phyloP scores from a whole-genome alignment of 2,329 filamentous ascomycete species.

The Xylariaceae sp. region DNA sequence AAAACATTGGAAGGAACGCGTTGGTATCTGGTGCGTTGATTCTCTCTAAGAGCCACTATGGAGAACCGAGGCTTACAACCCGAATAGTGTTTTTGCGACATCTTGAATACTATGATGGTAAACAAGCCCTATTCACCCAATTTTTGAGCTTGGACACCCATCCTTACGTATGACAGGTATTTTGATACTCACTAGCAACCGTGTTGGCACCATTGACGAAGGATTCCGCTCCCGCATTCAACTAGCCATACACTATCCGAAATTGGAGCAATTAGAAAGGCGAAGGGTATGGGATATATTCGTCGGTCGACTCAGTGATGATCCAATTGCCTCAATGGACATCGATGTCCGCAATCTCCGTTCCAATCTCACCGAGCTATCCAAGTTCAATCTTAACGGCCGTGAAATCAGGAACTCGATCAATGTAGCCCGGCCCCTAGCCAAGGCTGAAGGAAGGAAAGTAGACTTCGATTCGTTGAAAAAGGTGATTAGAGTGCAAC shows the following conservation, averaged over 20 bases:
- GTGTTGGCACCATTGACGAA: constrained; percentile 28
- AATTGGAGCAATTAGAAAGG: constrained; percentile 12
- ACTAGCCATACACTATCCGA: constrained; percentile 20
- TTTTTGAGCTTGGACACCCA: not conserved
- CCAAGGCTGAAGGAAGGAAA: not conserved
- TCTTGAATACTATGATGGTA: constrained; percentile 38
- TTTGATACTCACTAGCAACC: constrained; percentile 40
- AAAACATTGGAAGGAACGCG: constrained; percentile 21
- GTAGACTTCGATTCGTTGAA: constrained; percentile 4
- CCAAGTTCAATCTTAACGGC: constrained; percentile 38
- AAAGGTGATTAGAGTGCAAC: constrained; percentile 2
- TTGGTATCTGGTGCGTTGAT: constrained; percentile 36
- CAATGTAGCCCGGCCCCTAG: constrained; percentile 20
- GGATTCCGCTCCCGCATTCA: constrained; percentile 25
- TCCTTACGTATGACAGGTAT: constrained; percentile 28
- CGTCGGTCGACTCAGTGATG: constrained; percentile 5
- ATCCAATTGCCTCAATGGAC: not conserved
- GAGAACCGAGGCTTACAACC: not conserved
- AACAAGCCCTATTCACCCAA: no score
- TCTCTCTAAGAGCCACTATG: not conserved
- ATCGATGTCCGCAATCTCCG: constrained; percentile 18
- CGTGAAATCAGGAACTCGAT: constrained; percentile 41
- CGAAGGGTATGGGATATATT: constrained; percentile 21
- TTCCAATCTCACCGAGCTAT: constrained; percentile 29
- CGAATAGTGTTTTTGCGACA: constrained; percentile 38